Evolutionary conservation across 2,329 filamentous ascomycete genomes (phyloP), one percentile per base, ranked within the genome.

Genomic region (Fusarium continuum): DNA sequence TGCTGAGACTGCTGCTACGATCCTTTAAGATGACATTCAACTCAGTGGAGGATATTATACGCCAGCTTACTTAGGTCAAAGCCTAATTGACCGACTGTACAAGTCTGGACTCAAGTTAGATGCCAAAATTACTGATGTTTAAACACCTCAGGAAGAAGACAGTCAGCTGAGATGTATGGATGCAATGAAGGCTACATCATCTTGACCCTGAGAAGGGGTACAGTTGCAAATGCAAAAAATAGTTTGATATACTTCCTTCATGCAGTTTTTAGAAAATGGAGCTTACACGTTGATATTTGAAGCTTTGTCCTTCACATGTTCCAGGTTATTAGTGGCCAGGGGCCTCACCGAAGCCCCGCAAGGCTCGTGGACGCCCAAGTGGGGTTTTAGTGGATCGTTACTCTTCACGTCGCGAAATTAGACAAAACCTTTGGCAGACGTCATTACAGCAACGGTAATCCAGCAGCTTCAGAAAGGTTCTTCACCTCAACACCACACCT

Each of bases 41-140:
- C 76, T 91, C 11, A 80, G 80, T 2, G 90, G 90, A 16, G 91
- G 90, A 4, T 78, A 92, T 20, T 85, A 91, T 61, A 93, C 91
- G 2, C 87, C 91, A 1, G 88, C 90, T 1, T 90, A 85, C 49
- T 77, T 93, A 3, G 91, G 91, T 1, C 86, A 89, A 65, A 77
- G 81, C 9, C 90, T 86, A 70, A 78, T 92, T 56, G 85, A 92
- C 69, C 81, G 88, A 13, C 69, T 91, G 34, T 78, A 84, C 29
- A 79, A 81, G 28, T 82, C 79, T 32, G 90, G 89, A 3, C 83
- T 93, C 70, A 84, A 84, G 71, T 80, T 90, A 38, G 85, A 90
- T 68, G 80, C 81, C 20, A 82, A 80, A 70, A 75, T 84, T 14
- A 53, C 72, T 44, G 66, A 72, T 35, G 54, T 49, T 31, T 71